Conservation (phyloP, 208 protist species). For the Leishmania aethiopica region DNA sequence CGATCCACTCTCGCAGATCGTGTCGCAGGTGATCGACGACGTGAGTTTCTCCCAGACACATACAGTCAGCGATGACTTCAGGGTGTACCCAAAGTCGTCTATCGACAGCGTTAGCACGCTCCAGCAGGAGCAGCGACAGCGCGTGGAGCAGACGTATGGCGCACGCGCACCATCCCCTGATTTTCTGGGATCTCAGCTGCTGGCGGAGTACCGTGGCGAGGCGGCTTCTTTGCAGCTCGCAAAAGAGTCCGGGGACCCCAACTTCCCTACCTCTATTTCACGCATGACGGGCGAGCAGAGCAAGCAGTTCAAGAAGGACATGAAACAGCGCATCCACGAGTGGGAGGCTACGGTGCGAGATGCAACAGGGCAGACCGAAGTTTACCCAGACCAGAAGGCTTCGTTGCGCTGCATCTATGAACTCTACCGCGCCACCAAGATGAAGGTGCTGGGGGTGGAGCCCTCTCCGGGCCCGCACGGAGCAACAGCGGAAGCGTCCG, state of each 20-base stretch:
- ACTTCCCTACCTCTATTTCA: slow-evolving; percentile 38
- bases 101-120: slow-evolving; percentile 70
- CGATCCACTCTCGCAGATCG: slow-evolving; percentile 27
- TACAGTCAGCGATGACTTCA: slow-evolving; percentile 77
- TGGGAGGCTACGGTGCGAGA: slow-evolving; percentile 80
- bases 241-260: slow-evolving; percentile 49
- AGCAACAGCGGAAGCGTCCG: slow-evolving; percentile 15
- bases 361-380: slow-evolving; percentile 61
- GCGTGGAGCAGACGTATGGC: slow-evolving; percentile 74
- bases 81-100: slow-evolving; percentile 61
- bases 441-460: slow-evolving; percentile 49
- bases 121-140: slow-evolving; percentile 78
- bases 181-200: slow-evolving; percentile 68
- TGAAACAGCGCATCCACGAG: slow-evolving; percentile 91
- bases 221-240: slow-evolving; percentile 60
- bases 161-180: slow-evolving; percentile 49
- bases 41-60: slow-evolving; percentile 81
- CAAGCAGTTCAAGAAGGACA: slow-evolving; percentile 80
- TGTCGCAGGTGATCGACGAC: slow-evolving; percentile 51
- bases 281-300: slow-evolving; percentile 65
- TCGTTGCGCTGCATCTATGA: slow-evolving; percentile 83
- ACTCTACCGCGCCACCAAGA: slow-evolving; percentile 80
- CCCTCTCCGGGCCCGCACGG: slow-evolving; percentile 14
- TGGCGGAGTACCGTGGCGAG: slow-evolving; percentile 76
- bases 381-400: slow-evolving; percentile 71